Conservation (phyloP, 352 stramenopile genomes). For the Phytopythium oedochilum region DNA sequence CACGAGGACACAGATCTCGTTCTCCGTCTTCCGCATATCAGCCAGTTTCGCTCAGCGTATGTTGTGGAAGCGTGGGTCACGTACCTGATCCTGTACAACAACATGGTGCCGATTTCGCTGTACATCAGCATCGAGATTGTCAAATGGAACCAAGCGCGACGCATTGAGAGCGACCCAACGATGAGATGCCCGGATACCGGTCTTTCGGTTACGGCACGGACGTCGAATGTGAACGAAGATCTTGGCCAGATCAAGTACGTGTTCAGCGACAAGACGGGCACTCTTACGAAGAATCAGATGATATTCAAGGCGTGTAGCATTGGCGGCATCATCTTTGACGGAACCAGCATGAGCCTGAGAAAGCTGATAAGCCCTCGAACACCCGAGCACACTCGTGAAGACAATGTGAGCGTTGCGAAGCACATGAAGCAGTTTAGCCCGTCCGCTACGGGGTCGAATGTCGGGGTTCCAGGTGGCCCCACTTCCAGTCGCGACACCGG, state of each 20-base stretch:
- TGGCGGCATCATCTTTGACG: conserved; percentile 88
- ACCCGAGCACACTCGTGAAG: not conserved
- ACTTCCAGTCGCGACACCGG: conserved; percentile 2
- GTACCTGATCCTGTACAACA: conserved; percentile 87
- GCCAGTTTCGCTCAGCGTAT: conserved; percentile 22
- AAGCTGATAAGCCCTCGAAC: not conserved
- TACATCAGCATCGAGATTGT: conserved; percentile 97
- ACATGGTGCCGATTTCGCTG: conserved; percentile 95
- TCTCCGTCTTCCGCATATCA: conserved; percentile 23
- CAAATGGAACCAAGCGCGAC: conserved; percentile 93
- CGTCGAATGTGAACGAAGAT: conserved; percentile 94
- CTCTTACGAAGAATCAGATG: conserved; percentile 99
- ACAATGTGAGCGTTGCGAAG: not conserved
- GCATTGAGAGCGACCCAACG: conserved; percentile 86
- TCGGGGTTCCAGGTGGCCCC: not conserved
- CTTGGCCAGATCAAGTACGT: conserved; percentile 98
- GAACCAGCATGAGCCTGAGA: conserved; percentile 52
- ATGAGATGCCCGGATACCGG: conserved; percentile 51
- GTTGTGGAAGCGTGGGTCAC: conserved; percentile 72
- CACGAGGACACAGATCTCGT: conserved; percentile 15
- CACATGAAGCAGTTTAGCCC: not conserved
- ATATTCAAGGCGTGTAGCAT: conserved; percentile 94
- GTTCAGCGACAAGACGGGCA: conserved; percentile 99
- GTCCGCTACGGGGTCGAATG: not conserved
- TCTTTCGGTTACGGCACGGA: conserved; percentile 80